These are phyloP conservation scores for Psilocybe tampanensis DNA, from an alignment of 768 basidiomycete species.

Conservation along the genomic window DNA sequence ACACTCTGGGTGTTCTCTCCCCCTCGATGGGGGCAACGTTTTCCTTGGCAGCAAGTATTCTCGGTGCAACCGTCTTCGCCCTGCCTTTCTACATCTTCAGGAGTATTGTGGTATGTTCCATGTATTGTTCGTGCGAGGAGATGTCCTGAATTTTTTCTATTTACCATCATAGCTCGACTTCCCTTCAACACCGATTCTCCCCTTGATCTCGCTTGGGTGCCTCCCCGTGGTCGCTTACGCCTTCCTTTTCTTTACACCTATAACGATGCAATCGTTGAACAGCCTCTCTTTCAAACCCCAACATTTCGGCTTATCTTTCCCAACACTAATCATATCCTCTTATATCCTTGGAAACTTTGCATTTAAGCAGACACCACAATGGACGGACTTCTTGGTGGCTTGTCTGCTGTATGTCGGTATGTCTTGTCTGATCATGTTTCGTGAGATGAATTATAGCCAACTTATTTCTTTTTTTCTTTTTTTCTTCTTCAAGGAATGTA, in stretches of 20 bases:
- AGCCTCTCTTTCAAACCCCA: slow-evolving; percentile 55
- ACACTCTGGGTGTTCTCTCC: slow-evolving; percentile 58
- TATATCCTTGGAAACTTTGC: slow-evolving; percentile 59
- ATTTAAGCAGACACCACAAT: slow-evolving; percentile 61
- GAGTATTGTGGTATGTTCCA: slow-evolving; percentile 48
- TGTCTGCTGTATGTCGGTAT: slow-evolving; percentile 66
- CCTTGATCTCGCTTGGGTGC: slow-evolving; percentile 56
- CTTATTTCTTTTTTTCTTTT: neutral
- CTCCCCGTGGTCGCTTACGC: slow-evolving; percentile 67
- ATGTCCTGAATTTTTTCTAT: no score
- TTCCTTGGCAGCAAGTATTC: slow-evolving; percentile 53
- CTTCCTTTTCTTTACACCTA: slow-evolving; percentile 61
- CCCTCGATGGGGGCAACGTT: slow-evolving; percentile 60
- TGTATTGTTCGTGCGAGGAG: no score
- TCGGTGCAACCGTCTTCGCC: slow-evolving; percentile 66
- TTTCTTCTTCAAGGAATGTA: slow-evolving; percentile 47
- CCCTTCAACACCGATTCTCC: slow-evolving; percentile 52
- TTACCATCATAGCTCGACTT: slow-evolving; percentile 49
- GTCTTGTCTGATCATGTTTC: neutral
- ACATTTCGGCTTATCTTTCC: slow-evolving; percentile 61
- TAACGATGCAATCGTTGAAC: slow-evolving; percentile 47
- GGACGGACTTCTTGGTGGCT: slow-evolving; percentile 62
- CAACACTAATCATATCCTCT: slow-evolving; percentile 48
- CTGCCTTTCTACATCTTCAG: slow-evolving; percentile 68
- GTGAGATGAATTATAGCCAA: neutral